Evolutionary conservation across 257 asterid genomes (phyloP).

Genomic region (Petrea volubilis): DNA sequence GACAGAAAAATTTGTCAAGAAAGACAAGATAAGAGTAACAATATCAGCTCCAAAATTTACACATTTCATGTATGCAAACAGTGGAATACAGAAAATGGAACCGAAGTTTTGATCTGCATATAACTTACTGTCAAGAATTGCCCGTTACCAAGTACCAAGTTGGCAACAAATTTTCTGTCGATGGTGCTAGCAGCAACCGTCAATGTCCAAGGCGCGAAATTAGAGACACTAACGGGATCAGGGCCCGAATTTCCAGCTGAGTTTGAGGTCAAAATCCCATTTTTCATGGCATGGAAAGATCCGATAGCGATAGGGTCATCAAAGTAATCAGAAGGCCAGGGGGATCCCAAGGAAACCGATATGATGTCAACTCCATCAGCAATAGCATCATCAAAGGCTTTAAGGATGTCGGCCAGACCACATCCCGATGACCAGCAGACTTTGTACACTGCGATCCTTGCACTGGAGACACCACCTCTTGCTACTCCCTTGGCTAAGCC

Average conservation of each 20-base stretch:
- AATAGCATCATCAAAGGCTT: constrained; percentile 42
- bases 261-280: constrained; percentile 38
- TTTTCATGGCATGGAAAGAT: constrained; percentile 48
- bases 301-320: constrained; percentile 41
- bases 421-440: constrained; percentile 34
- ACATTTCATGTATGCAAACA: too few relatives aligned
- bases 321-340: constrained; percentile 25
- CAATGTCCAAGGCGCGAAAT: constrained; percentile 40
- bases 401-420: constrained; percentile 25
- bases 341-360: constrained; percentile 27
- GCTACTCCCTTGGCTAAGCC: constrained; percentile 45
- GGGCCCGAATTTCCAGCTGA: constrained; percentile 46
- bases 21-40: not conserved
- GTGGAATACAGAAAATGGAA: too few relatives aligned
- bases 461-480: constrained; percentile 46
- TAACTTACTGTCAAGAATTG: constrained; percentile 29
- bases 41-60: too few relatives aligned
- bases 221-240: constrained; percentile 29
- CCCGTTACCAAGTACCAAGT: constrained; percentile 39
- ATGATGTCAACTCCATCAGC: constrained; percentile 43
- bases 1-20: not conserved
- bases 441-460: constrained; percentile 43
- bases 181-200: constrained; percentile 55
- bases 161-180: constrained; percentile 38
- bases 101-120: too few relatives aligned